phyloP scores from a whole-genome alignment of 2,329 filamentous ascomycete genomes.

The Tolypocladium tundrense region DNA sequence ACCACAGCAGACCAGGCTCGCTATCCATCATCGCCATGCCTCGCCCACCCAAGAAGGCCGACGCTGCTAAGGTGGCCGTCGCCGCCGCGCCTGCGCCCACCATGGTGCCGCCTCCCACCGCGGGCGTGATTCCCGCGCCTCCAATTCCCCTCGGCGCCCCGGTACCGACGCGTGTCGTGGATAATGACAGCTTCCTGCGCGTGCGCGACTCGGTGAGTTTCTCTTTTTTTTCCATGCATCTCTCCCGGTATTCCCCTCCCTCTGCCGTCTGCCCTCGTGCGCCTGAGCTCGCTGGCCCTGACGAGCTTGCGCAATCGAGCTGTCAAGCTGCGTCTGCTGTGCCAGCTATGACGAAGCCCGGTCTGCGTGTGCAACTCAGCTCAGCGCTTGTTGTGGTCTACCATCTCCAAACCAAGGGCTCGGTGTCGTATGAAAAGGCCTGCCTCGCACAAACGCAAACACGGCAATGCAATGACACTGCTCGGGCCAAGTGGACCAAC shows the following conservation, averaged over 20 bases:
- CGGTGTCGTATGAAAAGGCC: neutral
- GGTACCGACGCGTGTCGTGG: slow-evolving; percentile 34
- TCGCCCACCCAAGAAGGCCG: slow-evolving; percentile 34
- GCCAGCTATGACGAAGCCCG: neutral
- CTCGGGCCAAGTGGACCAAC: neutral
- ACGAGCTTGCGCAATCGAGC: neutral
- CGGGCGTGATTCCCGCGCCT: slow-evolving; percentile 8
- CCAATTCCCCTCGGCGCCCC: slow-evolving; percentile 7
- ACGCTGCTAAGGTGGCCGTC: slow-evolving; percentile 24
- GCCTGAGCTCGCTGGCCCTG: neutral
- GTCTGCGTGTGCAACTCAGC: neutral
- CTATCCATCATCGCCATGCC: slow-evolving; percentile 24
- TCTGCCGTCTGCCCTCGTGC: neutral
- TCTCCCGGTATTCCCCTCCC: slow-evolving; percentile 2
- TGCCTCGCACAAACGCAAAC: neutral
- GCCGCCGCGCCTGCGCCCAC: slow-evolving; percentile 24
- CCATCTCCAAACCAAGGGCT: neutral
- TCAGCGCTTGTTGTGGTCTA: neutral
- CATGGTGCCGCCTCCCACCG: slow-evolving; percentile 25
- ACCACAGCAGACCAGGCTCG: neutral
- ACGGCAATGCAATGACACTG: neutral
- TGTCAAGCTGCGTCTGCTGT: neutral
- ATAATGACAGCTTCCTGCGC: slow-evolving; percentile 67
- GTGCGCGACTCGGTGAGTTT: slow-evolving; percentile 71
- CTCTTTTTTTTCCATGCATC: neutral